Base-by-base conservation (phyloP, 2,329 filamentous ascomycete species). In the Colletotrichum musicola region DNA sequence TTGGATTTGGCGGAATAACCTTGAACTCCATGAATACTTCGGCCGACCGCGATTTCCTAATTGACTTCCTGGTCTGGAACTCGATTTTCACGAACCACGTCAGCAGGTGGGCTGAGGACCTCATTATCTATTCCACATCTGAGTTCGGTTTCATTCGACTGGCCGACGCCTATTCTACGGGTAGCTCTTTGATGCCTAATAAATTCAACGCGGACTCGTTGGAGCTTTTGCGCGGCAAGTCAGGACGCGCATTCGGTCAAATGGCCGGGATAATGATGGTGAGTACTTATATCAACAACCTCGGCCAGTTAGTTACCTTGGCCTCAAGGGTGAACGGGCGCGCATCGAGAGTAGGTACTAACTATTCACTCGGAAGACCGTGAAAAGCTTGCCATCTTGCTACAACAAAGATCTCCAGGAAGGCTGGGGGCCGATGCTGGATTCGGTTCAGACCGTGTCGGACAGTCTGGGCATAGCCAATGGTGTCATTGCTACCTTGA, bases 321-420 rank as follows among this genome's bases (percentile, higher is more conserved):
- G 46, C 57, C 40, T 60, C 50, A 25, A 60, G 70, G 60, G 72
- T 75, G 69, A 64, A 46, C 56, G 73, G 62, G 71, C 73, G 59
- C 69, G 71, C 42, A 74, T 77, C 22, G 42, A 76, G 73, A 76
- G 53, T 60, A 74, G 69, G 66, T 63, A 74, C 75, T 78, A 72
- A 78, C 73, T 60, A 49, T 64, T 56, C 44, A 71, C 61, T 61
- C 71, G 12, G 38, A 13, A 77, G 83, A 92, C 84, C 58, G 81
- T 79, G 68, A 82, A 82, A 73, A 90, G 91, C 62, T 86, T 94
- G 47, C 91, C 92, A 18, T 88, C 85, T 38, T 92, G 90, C 25
- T 94, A 94, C 81, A 93, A 93, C 83, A 93, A 94, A 78, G 91
- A 94, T 77, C 77, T 93, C 50, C 92, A 95, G 78, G 92, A 95